Base-by-base conservation (phyloP, 495 filamentous ascomycete genomes). In the Bombardia bombarda region DNA sequence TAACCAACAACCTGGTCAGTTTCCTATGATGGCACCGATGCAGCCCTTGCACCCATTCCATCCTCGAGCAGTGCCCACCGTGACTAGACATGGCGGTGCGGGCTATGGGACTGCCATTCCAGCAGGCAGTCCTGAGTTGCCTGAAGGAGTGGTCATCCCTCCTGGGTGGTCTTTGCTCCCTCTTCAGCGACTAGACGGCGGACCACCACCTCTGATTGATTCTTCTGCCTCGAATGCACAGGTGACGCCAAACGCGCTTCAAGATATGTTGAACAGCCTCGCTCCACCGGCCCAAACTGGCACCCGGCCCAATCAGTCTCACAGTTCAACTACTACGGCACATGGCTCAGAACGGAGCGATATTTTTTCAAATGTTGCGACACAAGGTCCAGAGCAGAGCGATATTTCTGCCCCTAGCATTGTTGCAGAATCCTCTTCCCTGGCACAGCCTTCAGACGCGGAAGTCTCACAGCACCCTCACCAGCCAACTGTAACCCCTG, bases 161-260 rank as follows among this genome's bases (percentile, higher is more conserved):
- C 68, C 74, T 31, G 86, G 86, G 6, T 93, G 86, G 86, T 80
- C 77, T 18, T 57, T 93, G 21, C 63, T 84, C 24, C 84, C 84
- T 40, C 68, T 88, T 9, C 73, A 83, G 30, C 68, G 81, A 13
- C 42, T 77, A 14, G 68, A 75, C n/a, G 63, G 62, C 10, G 60
- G n/a, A n/a, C n/a, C 52, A 22, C 35, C 47, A 21, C 26, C 45
- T 23, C 51, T 55, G 28, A 23, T 47, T 10, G 53, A 56, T 6
- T 7, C 43, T 3, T 32, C 31, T 4, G n/a, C 46, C 6, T 51
- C 59, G 4, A 51, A 40, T 31, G 31, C 43, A 19, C 51, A 44
- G 30, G 14, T 16, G 28, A 31, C 61, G 59, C 49, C 24, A 18
- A 32, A 18, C 32, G 17, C 25, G 18, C 19, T 38, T 22, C 38